Evolutionary conservation across 768 basidiomycete genomes (phyloP).

Genomic region (Suillus spraguei): DNA sequence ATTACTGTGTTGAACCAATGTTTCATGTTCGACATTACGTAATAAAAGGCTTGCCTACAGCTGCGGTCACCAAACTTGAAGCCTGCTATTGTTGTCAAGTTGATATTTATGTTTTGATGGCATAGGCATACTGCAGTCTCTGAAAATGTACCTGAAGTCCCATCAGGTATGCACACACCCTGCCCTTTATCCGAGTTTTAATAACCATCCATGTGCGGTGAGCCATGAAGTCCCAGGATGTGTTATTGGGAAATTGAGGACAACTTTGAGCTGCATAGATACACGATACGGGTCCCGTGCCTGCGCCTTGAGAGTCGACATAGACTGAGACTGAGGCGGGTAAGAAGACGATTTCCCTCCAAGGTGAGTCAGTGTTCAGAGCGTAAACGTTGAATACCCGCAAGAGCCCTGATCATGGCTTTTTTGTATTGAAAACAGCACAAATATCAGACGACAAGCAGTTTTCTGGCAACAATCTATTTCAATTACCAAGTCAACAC

Average conservation of each 20-base stretch:
- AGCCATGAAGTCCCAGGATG: background rate
- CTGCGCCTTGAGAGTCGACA: too few relatives aligned
- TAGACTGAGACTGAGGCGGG: too few relatives aligned
- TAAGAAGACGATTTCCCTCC: background rate
- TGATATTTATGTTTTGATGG: too few relatives aligned
- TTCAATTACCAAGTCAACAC: background rate
- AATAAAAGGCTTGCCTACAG: too few relatives aligned
- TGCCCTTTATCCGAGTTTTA: background rate
- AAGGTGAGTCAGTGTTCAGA: background rate
- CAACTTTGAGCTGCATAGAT: background rate
- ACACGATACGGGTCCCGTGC: background rate
- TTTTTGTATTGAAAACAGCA: background rate
- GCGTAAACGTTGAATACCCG: background rate
- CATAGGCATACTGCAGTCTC: too few relatives aligned
- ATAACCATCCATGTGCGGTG: background rate
- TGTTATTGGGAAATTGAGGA: background rate
- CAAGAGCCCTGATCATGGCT: background rate
- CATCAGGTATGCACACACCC: background rate
- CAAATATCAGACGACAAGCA: slow-evolving; percentile 8
- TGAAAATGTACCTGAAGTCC: background rate
- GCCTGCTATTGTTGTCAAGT: too few relatives aligned
- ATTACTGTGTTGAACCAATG: too few relatives aligned
- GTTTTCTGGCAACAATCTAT: too few relatives aligned
- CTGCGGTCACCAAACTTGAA: too few relatives aligned
- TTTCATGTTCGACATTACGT: too few relatives aligned